These are phyloP conservation scores for Lentithecium fluviatile DNA, from an alignment of 495 filamentous ascomycete genomes.

Conservation along the genomic window DNA sequence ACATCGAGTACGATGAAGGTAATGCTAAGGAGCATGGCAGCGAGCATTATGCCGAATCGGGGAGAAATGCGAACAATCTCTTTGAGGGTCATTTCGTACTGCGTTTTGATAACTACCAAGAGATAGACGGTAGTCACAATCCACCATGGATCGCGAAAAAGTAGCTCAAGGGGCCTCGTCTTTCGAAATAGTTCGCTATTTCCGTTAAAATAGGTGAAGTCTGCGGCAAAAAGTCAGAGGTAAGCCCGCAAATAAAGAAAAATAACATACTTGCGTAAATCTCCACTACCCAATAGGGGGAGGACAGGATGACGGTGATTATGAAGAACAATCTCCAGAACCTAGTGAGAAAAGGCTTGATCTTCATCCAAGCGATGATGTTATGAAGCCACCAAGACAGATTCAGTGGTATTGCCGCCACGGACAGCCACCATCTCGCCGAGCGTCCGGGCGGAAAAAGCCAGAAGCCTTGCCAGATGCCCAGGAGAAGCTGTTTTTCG, in stretches of 20 bases:
- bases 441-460: slow-evolving; percentile 40
- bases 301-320: slow-evolving; percentile 38
- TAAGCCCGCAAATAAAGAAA: neutral
- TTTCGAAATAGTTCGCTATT: slow-evolving; percentile 47
- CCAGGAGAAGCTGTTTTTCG: slow-evolving; percentile 39
- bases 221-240: neutral
- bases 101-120: slow-evolving; percentile 55
- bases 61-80: slow-evolving; percentile 53
- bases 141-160: slow-evolving; percentile 62
- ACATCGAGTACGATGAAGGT: slow-evolving; percentile 56
- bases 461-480: slow-evolving; percentile 43
- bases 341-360: slow-evolving; percentile 40
- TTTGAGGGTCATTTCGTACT: slow-evolving; percentile 52
- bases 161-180: slow-evolving; percentile 54
- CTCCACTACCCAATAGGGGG: slow-evolving; percentile 45
- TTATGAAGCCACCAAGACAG: slow-evolving; percentile 44
- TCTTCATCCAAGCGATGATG: slow-evolving; percentile 47
- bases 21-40: slow-evolving; percentile 55
- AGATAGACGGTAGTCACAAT: slow-evolving; percentile 53
- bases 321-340: slow-evolving; percentile 40
- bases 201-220: slow-evolving; percentile 43
- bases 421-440: slow-evolving; percentile 43
- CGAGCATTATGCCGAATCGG: slow-evolving; percentile 58
- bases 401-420: slow-evolving; percentile 42
- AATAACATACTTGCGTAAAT: slow-evolving; percentile 37